Evolutionary conservation across 768 basidiomycete genomes (phyloP).

Genomic region (Nidularia pulvinata): DNA sequence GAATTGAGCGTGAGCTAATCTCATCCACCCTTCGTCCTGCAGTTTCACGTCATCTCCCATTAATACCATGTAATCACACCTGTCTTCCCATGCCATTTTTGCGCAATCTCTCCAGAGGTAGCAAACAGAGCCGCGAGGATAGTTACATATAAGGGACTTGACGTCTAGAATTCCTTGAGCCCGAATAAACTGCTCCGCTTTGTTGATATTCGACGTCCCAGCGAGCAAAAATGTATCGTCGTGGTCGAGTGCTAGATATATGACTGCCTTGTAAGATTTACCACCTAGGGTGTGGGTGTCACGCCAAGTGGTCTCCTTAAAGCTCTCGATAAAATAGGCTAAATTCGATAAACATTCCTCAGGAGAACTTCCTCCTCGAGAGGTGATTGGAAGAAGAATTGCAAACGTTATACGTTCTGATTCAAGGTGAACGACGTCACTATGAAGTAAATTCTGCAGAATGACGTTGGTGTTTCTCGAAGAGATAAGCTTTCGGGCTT

Average conservation of each 20-base stretch:
- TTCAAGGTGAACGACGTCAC: conserved; percentile 35
- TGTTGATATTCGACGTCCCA: conserved; percentile 13
- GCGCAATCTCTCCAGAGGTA: conserved; percentile 54
- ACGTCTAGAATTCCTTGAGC: conserved; percentile 34
- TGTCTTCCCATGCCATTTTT: conserved; percentile 41
- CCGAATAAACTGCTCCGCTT: conserved; percentile 32
- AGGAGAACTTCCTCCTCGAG: conserved; percentile 32
- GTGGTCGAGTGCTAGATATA: conserved; percentile 55
- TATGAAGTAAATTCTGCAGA: conserved; percentile 22
- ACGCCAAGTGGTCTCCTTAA: conserved; percentile 42
- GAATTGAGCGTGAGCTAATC: conserved; percentile 37
- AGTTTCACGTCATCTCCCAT: conserved; percentile 58
- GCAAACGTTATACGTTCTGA: conserved; percentile 38
- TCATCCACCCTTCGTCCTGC: conserved; percentile 52
- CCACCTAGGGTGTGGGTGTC: conserved; percentile 31
- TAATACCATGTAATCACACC: conserved; percentile 49
- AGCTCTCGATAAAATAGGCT: conserved; percentile 35
- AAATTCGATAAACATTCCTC: conserved; percentile 41
- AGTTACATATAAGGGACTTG: conserved; percentile 27
- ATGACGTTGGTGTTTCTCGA: neutral
- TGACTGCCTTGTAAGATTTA: conserved; percentile 27
- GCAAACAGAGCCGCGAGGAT: conserved; percentile 48
- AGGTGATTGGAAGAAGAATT: conserved; percentile 59
- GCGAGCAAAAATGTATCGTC: conserved; percentile 41
- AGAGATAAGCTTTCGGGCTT: conserved; percentile 20